Percentiles rank a stretch among this genome's conserved stretches.
These are phyloP conservation scores for Cyclanthera cordifolia DNA, from an alignment of 306 rosid species.

Conservation along the genomic window DNA sequence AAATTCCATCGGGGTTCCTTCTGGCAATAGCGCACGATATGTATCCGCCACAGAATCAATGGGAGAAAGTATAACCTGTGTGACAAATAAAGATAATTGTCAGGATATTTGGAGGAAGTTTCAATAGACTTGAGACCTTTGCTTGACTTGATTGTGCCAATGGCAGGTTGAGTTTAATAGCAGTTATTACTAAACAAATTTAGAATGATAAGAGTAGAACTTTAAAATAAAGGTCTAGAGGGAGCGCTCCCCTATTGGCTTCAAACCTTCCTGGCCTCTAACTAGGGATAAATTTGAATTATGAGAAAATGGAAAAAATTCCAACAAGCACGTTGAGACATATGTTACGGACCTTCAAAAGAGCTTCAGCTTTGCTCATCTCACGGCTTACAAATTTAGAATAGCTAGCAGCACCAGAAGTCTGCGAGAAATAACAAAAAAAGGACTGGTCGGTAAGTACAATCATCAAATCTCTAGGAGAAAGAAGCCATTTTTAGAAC, in stretches of 20 bases:
- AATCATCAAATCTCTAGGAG: neutral
- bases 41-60: constrained; percentile 94
- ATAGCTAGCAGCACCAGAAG: constrained; percentile 86
- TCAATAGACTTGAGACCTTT: neutral
- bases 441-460: constrained; percentile 12
- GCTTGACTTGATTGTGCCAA: neutral
- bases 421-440: constrained; percentile 32
- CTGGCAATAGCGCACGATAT: constrained; percentile 89
- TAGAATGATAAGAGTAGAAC: neutral
- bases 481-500: neutral
- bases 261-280: neutral
- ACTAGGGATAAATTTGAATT: constrained; percentile 12
- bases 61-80: constrained; percentile 90
- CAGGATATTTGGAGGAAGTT: neutral
- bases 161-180: neutral
- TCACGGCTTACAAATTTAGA: constrained; percentile 93
- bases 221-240: neutral
- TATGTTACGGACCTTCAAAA: constrained; percentile 57
- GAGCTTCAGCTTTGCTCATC: constrained; percentile 99
- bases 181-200: neutral
- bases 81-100: constrained; percentile 7
- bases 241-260: neutral
- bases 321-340: constrained; percentile 7
- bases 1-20: constrained; percentile 98
- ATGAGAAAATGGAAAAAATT: constrained; percentile 1